A percentile compares a stretch with the other conserved stretches of the same genome.
phyloP scores from a whole-genome alignment of 2,329 filamentous ascomycete species.

The Leptographium radiaticola region DNA sequence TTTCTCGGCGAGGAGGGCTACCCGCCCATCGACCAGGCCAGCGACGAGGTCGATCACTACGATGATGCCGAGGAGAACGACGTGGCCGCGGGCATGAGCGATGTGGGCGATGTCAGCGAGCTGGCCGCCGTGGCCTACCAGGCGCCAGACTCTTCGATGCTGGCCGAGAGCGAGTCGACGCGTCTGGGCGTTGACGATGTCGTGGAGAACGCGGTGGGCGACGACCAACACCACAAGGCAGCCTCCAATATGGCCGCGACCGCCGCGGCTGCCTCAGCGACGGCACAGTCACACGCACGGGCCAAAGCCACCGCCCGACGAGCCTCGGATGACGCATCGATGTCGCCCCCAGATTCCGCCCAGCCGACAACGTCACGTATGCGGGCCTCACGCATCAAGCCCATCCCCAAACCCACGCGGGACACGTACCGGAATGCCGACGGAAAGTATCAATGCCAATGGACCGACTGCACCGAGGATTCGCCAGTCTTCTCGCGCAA shows the following conservation, averaged over 20 bases:
- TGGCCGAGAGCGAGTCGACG: conserved; percentile 10
- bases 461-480: conserved; percentile 53
- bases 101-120: conserved; percentile 10
- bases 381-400: conserved; percentile 29
- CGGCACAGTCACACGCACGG: not conserved
- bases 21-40: conserved; percentile 13
- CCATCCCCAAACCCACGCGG: conserved; percentile 46
- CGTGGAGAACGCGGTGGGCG: not conserved
- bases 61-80: conserved; percentile 8
- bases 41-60: conserved; percentile 10
- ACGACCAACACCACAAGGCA: not conserved
- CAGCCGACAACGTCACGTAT: not conserved
- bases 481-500: conserved; percentile 60
- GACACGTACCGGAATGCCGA: conserved; percentile 48
- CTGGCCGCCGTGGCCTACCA: conserved; percentile 11
- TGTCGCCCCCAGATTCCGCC: not conserved
- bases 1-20: conserved; percentile 13
- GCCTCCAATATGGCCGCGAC: conserved; percentile 9
- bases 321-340: conserved; percentile 1
- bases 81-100: conserved; percentile 5
- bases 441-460: conserved; percentile 67
- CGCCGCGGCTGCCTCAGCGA: conserved; percentile 2
- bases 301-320: not conserved
- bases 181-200: conserved; percentile 5
- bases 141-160: conserved; percentile 7